Evolutionary conservation across 352 stramenopile genomes (phyloP).

Genomic region (Globisporangium sylvaticum): DNA sequence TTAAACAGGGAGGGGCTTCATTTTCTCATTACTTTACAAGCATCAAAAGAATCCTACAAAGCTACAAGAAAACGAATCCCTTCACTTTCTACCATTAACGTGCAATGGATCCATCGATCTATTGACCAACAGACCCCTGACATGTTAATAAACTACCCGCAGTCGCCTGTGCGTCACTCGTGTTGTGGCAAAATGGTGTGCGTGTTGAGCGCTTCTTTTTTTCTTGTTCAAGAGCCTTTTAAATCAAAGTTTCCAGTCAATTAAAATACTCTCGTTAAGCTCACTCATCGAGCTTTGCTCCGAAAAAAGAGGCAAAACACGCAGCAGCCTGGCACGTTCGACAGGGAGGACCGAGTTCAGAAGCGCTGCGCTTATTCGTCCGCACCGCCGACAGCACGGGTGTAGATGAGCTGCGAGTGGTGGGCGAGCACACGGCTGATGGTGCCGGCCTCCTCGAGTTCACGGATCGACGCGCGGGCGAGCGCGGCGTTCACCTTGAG

Average conservation of each 20-base stretch:
- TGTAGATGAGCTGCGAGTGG: constrained; percentile 99
- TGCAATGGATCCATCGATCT: too few relatives aligned
- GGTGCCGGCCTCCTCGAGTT: constrained; percentile 94
- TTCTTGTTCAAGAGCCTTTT: background rate
- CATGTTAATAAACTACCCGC: too few relatives aligned
- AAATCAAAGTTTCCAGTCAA: constrained; percentile 8
- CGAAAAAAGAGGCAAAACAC: too few relatives aligned
- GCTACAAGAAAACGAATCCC: constrained; percentile 6
- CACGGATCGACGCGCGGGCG: constrained; percentile 94
- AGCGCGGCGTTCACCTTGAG: constrained; percentile 99
- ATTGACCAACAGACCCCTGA: too few relatives aligned
- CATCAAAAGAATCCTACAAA: background rate
- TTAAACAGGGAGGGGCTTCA: constrained; percentile 65
- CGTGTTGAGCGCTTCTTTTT: background rate
- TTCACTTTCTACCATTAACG: constrained; percentile 14
- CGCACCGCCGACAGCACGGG: constrained; percentile 84
- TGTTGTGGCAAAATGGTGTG: background rate
- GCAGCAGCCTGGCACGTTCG: constrained; percentile 3
- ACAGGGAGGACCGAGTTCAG: constrained; percentile 12
- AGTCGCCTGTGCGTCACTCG: too few relatives aligned
- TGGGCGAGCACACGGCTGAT: constrained; percentile 95
- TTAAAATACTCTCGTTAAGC: constrained; percentile 9
- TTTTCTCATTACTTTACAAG: constrained; percentile 22
- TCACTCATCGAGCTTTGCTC: too few relatives aligned
- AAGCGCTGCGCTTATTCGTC: constrained; percentile 47